Evolutionary conservation across 2,329 filamentous ascomycete genomes (phyloP).

Genomic region (Colletotrichum viniferum): DNA sequence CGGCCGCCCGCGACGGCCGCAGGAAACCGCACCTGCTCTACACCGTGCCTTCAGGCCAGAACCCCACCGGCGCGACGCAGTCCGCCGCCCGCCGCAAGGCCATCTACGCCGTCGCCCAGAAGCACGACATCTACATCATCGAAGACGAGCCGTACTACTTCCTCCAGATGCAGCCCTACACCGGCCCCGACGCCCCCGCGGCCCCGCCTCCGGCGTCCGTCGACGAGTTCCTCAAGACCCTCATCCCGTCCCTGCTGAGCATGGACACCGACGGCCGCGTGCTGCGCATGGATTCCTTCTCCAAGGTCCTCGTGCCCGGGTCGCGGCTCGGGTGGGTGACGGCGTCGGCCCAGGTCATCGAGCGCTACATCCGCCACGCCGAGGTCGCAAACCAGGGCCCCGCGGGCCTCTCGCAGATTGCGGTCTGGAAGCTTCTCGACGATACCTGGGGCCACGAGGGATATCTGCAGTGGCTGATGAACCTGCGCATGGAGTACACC

Average conservation of each 20-base stretch:
- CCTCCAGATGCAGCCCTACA: conserved; percentile 83
- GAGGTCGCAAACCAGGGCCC: conserved; percentile 88
- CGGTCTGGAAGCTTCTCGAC: conserved; percentile 88
- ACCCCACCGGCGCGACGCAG: conserved; percentile 88
- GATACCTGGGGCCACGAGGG: conserved; percentile 93
- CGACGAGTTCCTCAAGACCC: conserved; percentile 73
- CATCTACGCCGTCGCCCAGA: conserved; percentile 79
- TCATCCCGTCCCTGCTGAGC: conserved; percentile 78
- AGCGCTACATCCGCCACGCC: conserved; percentile 80
- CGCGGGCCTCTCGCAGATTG: conserved; percentile 80
- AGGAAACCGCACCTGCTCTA: conserved; percentile 62
- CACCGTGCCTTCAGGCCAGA: conserved; percentile 78
- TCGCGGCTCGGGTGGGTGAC: conserved; percentile 88
- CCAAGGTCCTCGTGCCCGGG: conserved; percentile 86
- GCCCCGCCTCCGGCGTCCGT: conserved; percentile 64
- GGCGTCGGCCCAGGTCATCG: conserved; percentile 81
- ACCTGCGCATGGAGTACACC: conserved; percentile 82
- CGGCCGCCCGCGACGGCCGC: conserved; percentile 43
- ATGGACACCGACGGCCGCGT: conserved; percentile 88
- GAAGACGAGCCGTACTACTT: conserved; percentile 98
- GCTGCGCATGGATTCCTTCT: conserved; percentile 90
- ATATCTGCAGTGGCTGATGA: conserved; percentile 88
- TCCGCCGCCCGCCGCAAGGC: conserved; percentile 68
- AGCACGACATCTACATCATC: conserved; percentile 85
- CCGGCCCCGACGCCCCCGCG: conserved; percentile 52